Evolutionary conservation across 2,329 filamentous ascomycete species (phyloP).

Genomic region (Stemphylium vesicarium): DNA sequence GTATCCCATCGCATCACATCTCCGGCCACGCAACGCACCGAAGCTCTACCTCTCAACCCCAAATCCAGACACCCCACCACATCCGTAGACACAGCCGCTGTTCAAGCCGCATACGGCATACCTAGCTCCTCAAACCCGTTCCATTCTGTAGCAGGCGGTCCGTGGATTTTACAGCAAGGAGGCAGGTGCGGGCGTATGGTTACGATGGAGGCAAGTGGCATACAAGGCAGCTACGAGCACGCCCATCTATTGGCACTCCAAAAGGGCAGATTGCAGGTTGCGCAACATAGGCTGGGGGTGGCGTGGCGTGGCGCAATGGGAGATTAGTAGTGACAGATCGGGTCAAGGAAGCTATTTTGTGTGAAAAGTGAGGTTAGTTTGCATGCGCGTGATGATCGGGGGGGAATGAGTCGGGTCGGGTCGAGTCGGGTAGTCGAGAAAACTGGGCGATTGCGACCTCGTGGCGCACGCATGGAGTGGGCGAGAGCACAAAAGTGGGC

Average conservation of each 20-base stretch:
- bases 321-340: slow-evolving; percentile 79
- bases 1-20: too few relatives aligned
- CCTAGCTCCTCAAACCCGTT: too few relatives aligned
- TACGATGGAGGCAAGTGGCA: slow-evolving; percentile 69
- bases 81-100: too few relatives aligned
- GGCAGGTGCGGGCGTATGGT: slow-evolving; percentile 75
- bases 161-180: slow-evolving; percentile 67
- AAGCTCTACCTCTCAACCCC: too few relatives aligned
- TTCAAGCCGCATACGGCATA: too few relatives aligned
- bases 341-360: slow-evolving; percentile 66
- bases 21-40: too few relatives aligned
- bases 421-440: slow-evolving; percentile 41
- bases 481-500: too few relatives aligned
- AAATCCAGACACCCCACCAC: too few relatives aligned
- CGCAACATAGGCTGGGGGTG: slow-evolving; percentile 69
- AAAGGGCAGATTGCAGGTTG: slow-evolving; percentile 77
- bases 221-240: slow-evolving; percentile 81
- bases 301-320: slow-evolving; percentile 96
- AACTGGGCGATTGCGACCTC: slow-evolving; percentile 47
- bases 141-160: too few relatives aligned
- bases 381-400: background rate
- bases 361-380: slow-evolving; percentile 41
- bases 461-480: slow-evolving; percentile 54
- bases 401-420: background rate
- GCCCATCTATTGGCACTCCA: slow-evolving; percentile 65